Evolutionary conservation across 1,284 basidiomycete species (phyloP), one percentile per base, ranked within the genome.

Genomic region (Tilletia indica): DNA sequence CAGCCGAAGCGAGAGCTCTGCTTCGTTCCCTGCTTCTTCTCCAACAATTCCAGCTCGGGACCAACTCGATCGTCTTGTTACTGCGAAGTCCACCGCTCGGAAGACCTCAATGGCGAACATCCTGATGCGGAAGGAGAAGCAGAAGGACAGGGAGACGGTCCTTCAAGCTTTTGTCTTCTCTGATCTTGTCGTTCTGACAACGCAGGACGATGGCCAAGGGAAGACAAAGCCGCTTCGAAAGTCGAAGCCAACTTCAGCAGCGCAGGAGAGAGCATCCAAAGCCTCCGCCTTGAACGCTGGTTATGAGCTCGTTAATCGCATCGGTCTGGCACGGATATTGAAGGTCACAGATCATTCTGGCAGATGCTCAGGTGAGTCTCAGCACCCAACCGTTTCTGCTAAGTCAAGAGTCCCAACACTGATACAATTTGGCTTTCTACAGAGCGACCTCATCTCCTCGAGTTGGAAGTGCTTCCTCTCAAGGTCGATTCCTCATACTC

Each of bases 161-260:
- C 39, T 71, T n/a, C 70, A 71, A 21, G 70, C 70, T 21, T 71
- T 69, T 58, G 70, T 71, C 31, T 68, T 71, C 45, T 71, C 70
- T 19, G 70, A 71, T 38, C 25, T 68, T 47, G 66, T 71, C 56
- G 51, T 71, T 21, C 54, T 67, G 56, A 45, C 54, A 21, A 31
- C 39, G 54, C 48, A 39, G 64, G 39, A 69, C 21, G 39, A 47
- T 21, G 42, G 42, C 16, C 21, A 34, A 25, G 67, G 42, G 39
- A 31, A 25, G 16, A 21, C 64, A n/a, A 25, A 39, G 39, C 45
- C 68, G 64, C 31, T 48, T n/a, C 39, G 56, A 21, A 56, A 31
- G 21, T 11, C 19, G 19, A 51, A 39, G 31, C 31, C 51, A 39
- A 11, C 21, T 51, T 51, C 67, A 12, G 9, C 39, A 19, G 68